Conservation (phyloP, 306 rosid genomes). For the Fragaria vesca region DNA sequence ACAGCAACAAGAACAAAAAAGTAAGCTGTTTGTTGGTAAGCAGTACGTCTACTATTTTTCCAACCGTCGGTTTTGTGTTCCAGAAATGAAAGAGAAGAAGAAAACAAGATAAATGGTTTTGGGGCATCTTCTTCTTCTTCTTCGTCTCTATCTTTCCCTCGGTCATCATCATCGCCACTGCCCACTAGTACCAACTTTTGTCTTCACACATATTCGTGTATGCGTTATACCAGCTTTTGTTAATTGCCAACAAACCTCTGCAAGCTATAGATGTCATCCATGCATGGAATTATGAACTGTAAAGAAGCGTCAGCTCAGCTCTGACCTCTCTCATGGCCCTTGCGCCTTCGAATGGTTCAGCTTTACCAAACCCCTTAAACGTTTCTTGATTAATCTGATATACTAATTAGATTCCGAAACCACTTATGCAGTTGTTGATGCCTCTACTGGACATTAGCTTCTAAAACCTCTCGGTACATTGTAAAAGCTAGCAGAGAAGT, state of each 20-base stretch:
- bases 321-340: neutral
- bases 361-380: constrained; percentile 7
- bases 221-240: constrained; percentile 26
- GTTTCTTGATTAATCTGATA: neutral
- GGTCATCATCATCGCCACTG: constrained; percentile 4
- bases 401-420: neutral
- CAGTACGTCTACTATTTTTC: constrained; percentile 31
- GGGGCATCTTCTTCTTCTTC: constrained; percentile 22
- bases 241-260: constrained; percentile 25
- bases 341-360: constrained; percentile 1
- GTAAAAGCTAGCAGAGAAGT: neutral
- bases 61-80: constrained; percentile 26
- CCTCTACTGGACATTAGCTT: neutral
- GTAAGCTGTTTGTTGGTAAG: constrained; percentile 63
- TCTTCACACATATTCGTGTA: constrained; percentile 18
- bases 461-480: neutral
- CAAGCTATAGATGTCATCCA: constrained; percentile 28
- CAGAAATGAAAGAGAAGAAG: neutral
- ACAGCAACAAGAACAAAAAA: constrained; percentile 26
- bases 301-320: constrained; percentile 1
- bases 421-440: neutral
- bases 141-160: neutral
- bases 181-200: constrained; percentile 40
- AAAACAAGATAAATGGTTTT: neutral
- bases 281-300: constrained; percentile 27